Percentiles rank a stretch among this genome's conserved stretches.
Conservation (phyloP, 345 rosid species). For the Arabidopsis arenosa region DNA sequence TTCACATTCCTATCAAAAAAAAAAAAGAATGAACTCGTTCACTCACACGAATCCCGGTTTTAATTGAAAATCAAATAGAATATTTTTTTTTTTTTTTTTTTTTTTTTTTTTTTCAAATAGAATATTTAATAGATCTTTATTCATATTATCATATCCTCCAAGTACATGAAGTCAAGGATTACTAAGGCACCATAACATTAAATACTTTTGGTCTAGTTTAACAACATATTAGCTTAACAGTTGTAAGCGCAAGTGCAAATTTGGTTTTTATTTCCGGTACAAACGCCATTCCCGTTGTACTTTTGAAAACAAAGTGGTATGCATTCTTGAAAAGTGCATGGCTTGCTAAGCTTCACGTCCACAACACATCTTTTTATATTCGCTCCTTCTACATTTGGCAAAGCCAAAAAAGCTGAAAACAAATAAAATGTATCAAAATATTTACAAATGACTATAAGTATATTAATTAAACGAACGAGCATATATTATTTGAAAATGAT, state of each 20-base stretch:
- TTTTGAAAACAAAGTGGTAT: slow-evolving; percentile 16
- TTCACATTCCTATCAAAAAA: no score
- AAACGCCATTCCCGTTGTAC: slow-evolving; percentile 22
- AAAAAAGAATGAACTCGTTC: no score
- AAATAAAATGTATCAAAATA: not conserved
- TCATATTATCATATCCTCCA: not conserved
- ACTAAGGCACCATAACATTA: not conserved
- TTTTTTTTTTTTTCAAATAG: no score
- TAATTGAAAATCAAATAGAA: not conserved
- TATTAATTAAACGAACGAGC: not conserved
- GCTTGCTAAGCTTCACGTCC: slow-evolving; percentile 11
- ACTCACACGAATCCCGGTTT: not conserved
- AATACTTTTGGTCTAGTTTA: not conserved
- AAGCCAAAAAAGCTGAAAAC: slow-evolving; percentile 11
- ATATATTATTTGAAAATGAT: no score
- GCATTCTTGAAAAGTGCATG: slow-evolving; percentile 35
- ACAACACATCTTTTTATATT: not conserved
- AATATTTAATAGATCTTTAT: not conserved
- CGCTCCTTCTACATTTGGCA: slow-evolving; percentile 19
- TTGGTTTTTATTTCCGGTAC: not conserved
- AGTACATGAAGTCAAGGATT: not conserved
- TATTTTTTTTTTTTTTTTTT: no score
- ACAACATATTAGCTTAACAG: not conserved
- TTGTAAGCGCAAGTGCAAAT: not conserved
- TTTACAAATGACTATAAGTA: not conserved